These are phyloP conservation scores for Helotiales sp. DNA, from an alignment of 2,329 filamentous ascomycete species.

Conservation along the genomic window DNA sequence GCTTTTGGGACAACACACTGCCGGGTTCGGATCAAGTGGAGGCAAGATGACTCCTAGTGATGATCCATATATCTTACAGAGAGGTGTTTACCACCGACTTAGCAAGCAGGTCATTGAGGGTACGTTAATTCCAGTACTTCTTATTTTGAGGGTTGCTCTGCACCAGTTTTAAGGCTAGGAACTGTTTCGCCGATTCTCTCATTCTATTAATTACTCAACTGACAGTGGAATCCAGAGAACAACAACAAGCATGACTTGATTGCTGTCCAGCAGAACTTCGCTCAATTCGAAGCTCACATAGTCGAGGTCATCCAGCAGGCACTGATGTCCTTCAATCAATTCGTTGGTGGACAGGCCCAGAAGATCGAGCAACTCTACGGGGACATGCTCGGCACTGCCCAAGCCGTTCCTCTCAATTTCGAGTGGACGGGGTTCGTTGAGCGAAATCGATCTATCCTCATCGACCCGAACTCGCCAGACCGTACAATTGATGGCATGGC, in stretches of 20 bases:
- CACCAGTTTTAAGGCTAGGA: no score
- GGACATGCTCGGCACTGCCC: slow-evolving; percentile 78
- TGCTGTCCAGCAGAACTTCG: slow-evolving; percentile 88
- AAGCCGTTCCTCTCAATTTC: slow-evolving; percentile 81
- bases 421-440: slow-evolving; percentile 88
- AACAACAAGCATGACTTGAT: slow-evolving; percentile 92
- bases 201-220: no score
- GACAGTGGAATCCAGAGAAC: slow-evolving; percentile 65
- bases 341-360: slow-evolving; percentile 80
- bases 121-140: not conserved
- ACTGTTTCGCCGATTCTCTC: no score
- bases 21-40: slow-evolving; percentile 76
- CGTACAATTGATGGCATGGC: slow-evolving; percentile 74
- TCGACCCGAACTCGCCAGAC: slow-evolving; percentile 76
- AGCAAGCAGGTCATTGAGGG: slow-evolving; percentile 84
- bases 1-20: slow-evolving; percentile 84
- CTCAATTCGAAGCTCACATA: slow-evolving; percentile 85
- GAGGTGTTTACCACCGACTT: slow-evolving; percentile 81
- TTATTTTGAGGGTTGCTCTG: no score
- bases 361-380: slow-evolving; percentile 80
- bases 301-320: slow-evolving; percentile 81
- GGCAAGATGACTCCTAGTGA: slow-evolving; percentile 73
- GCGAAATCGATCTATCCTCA: slow-evolving; percentile 73
- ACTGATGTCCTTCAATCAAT: slow-evolving; percentile 81
- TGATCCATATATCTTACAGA: slow-evolving; percentile 87